phyloP scores from a whole-genome alignment of 2,329 filamentous ascomycete genomes.

The Trichoderma guizhouense region DNA sequence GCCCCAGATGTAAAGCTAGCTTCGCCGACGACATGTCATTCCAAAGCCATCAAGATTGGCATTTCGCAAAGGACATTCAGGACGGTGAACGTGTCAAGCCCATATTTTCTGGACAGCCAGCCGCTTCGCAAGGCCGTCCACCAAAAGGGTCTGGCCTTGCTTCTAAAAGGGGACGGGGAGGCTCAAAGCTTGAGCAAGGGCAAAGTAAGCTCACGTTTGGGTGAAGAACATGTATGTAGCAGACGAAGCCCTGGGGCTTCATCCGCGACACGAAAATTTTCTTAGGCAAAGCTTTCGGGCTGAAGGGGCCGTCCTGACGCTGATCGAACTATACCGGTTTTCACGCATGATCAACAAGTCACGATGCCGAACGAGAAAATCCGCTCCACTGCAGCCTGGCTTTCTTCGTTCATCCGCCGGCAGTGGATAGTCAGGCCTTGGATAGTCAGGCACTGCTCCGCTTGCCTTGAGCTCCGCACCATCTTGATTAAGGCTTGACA shows the following conservation, averaged over 20 bases:
- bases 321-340: neutral
- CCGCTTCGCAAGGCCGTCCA: conserved; percentile 30
- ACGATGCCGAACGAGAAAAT: neutral
- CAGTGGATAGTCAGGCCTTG: neutral
- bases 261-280: neutral
- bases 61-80: conserved; percentile 85
- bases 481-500: neutral
- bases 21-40: conserved; percentile 56
- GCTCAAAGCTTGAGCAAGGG: conserved; percentile 49
- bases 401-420: neutral
- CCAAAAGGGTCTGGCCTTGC: conserved; percentile 35
- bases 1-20: conserved; percentile 62
- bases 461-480: neutral
- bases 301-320: neutral
- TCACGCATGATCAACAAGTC: conserved; percentile 1
- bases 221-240: conserved; percentile 33
- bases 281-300: neutral
- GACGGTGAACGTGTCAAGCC: conserved; percentile 54
- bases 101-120: conserved; percentile 40
- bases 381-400: neutral
- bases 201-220: conserved; percentile 61
- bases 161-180: conserved; percentile 39
- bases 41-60: conserved; percentile 86
- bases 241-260: neutral
- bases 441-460: neutral